Conservation (phyloP, 495 filamentous ascomycete genomes). For the Bryoglossum gracile region DNA sequence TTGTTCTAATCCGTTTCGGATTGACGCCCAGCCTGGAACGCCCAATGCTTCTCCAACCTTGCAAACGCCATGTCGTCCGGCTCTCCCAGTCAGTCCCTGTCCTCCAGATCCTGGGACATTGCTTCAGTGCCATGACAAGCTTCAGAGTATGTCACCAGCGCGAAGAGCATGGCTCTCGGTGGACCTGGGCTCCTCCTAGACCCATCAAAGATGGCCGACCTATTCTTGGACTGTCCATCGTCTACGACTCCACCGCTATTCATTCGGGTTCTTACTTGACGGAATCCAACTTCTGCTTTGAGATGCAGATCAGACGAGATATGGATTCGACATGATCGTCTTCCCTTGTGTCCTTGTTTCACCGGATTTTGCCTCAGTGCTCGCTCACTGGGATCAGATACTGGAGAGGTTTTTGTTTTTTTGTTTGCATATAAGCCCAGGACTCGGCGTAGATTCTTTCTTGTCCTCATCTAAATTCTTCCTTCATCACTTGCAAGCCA, state of each 20-base stretch:
- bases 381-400: constrained; percentile 3
- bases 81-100: no score
- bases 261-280: no score
- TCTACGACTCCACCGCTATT: no score
- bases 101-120: background rate
- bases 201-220: no score
- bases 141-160: no score
- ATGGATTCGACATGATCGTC: constrained; percentile 13
- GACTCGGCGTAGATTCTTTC: constrained; percentile 18
- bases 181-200: no score
- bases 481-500: constrained; percentile 18
- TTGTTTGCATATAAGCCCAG: constrained; percentile 24
- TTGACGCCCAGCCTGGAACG: constrained; percentile 10
- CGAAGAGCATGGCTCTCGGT: no score
- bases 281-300: constrained; percentile 6
- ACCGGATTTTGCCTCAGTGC: constrained; percentile 25
- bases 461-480: constrained; percentile 20
- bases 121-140: no score
- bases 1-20: constrained; percentile 7
- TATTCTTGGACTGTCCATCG: no score
- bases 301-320: constrained; percentile 25
- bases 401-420: background rate
- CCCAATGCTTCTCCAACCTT: constrained; percentile 8
- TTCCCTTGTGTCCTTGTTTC: constrained; percentile 21
- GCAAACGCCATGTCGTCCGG: no score